Evolutionary conservation across 257 asterid genomes (phyloP).

Genomic region (Forsythia suspensa): DNA sequence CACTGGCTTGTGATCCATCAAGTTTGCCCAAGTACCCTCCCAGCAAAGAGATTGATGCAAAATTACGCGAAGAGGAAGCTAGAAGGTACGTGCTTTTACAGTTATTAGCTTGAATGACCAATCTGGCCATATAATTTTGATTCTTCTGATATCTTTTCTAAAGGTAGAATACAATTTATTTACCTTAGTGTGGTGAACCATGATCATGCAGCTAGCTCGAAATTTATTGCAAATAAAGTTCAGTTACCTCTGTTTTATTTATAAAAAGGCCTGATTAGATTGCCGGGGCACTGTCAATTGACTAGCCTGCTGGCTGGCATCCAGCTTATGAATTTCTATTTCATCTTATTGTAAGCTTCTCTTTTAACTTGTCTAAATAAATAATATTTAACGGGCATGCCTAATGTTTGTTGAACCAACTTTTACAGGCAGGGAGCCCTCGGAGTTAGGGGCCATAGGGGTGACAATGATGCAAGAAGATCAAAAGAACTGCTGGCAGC

Average conservation of each 20-base stretch:
- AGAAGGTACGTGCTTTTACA: conserved; percentile 50
- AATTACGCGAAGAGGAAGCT: conserved; percentile 81
- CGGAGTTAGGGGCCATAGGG: conserved; percentile 51
- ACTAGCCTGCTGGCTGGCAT: conserved; percentile 11
- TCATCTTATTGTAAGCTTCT: not conserved
- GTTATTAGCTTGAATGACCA: not conserved
- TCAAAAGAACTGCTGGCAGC: conserved; percentile 50
- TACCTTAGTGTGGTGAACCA: not conserved
- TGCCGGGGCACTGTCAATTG: not conserved
- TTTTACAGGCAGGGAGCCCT: conserved; percentile 55
- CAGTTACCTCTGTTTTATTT: no score
- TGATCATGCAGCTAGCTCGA: not conserved
- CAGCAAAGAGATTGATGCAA: conserved; percentile 98
- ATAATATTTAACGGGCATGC: not conserved
- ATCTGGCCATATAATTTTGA: not conserved
- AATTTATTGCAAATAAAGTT: not conserved
- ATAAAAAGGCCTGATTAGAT: not conserved
- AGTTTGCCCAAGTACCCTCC: conserved; percentile 89
- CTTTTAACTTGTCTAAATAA: not conserved
- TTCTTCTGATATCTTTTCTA: not conserved
- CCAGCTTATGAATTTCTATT: conserved; percentile 5
- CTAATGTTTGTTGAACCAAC: conserved; percentile 17
- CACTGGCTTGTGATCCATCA: conserved; percentile 81
- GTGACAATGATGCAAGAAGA: conserved; percentile 44
- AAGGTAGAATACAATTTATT: not conserved